A percentile compares a stretch with the other conserved stretches of the same genome.
phyloP scores from a whole-genome alignment of 177 flowering plant species.

The Vitis hybrid region DNA sequence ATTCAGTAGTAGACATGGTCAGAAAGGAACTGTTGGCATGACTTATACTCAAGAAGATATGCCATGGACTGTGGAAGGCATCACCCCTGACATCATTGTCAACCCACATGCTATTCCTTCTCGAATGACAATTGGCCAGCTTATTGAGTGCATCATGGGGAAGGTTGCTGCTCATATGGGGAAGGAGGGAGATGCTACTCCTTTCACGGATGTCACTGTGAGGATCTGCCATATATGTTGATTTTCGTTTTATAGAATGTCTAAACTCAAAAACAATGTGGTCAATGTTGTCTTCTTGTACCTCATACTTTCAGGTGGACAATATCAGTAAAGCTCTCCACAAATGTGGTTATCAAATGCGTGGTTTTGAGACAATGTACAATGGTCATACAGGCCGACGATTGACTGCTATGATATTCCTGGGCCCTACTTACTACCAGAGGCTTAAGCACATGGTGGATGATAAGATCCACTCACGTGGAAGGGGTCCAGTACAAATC shows the following conservation, averaged over 20 bases:
- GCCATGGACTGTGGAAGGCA: conserved; percentile 99
- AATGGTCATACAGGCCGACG: conserved; percentile 95
- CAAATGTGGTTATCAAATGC: conserved; percentile 98
- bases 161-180: conserved; percentile 99
- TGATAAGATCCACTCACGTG: conserved; percentile 98
- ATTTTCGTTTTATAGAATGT: neutral
- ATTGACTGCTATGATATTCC: conserved; percentile 87
- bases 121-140: conserved; percentile 99
- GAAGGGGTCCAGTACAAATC: conserved; percentile 95
- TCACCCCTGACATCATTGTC: conserved; percentile 92
- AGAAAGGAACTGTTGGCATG: conserved; percentile 99
- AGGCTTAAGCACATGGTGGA: conserved; percentile 98
- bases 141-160: conserved; percentile 99
- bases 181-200: conserved; percentile 99
- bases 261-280: neutral
- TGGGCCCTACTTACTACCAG: conserved; percentile 97
- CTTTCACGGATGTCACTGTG: conserved; percentile 97
- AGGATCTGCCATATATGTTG: conserved; percentile 20
- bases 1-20: conserved; percentile 98
- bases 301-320: conserved; percentile 58
- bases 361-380: conserved; percentile 99
- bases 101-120: conserved; percentile 99
- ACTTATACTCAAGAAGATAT: conserved; percentile 99
- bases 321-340: conserved; percentile 97
- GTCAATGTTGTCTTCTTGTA: neutral